phyloP scores from a whole-genome alignment of 139 green algal species.

The Closterium sp. region DNA sequence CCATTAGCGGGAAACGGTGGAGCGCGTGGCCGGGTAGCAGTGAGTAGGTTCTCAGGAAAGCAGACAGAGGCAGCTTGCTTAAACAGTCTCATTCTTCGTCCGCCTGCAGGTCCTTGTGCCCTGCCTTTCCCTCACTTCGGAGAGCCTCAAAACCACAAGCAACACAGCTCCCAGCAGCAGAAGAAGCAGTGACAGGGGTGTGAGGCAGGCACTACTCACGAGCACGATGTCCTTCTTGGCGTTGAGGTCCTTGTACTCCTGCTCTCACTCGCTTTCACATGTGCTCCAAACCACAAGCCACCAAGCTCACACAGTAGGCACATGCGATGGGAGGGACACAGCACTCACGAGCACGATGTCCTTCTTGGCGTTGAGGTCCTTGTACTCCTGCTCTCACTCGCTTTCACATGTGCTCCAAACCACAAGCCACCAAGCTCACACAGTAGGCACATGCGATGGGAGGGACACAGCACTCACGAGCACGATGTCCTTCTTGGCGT shows the following conservation, averaged over 20 bases:
- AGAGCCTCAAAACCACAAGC: too few species aligned
- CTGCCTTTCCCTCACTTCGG: slow-evolving; percentile 57
- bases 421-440: neutral
- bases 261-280: too few species aligned
- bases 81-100: too few species aligned
- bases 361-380: too few species aligned
- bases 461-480: slow-evolving; percentile 13
- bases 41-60: neutral
- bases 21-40: neutral
- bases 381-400: too few species aligned
- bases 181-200: neutral
- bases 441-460: too few species aligned
- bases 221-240: slow-evolving; percentile 75
- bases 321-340: too few species aligned
- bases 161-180: neutral
- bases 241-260: slow-evolving; percentile 77
- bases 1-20: neutral
- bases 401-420: too few species aligned
- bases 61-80: neutral
- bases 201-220: neutral
- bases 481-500: slow-evolving; percentile 75
- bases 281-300: too few species aligned
- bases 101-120: slow-evolving; percentile 72
- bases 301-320: too few species aligned
- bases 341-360: too few species aligned